Conservation (phyloP, 768 basidiomycete species). For the Trametes punicea region DNA sequence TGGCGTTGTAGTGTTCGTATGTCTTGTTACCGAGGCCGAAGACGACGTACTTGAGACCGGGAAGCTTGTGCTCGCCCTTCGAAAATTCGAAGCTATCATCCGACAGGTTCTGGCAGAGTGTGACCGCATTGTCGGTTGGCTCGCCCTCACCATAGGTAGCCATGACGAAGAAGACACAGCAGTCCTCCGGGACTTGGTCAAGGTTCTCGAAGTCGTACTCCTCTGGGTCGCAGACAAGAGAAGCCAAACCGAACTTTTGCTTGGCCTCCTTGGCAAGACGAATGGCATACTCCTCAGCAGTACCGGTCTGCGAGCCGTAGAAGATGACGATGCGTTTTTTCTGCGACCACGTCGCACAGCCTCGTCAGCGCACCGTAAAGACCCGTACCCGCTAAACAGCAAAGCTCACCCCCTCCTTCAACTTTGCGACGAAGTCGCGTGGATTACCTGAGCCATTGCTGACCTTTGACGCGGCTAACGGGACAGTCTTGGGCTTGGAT, state of each 20-base stretch:
- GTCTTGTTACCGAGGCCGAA: slow-evolving; percentile 92
- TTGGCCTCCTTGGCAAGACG: slow-evolving; percentile 98
- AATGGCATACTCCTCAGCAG: slow-evolving; percentile 97
- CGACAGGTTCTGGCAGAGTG: slow-evolving; percentile 87
- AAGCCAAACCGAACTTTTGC: slow-evolving; percentile 90
- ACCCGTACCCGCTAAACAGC: background rate
- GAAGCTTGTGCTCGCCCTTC: slow-evolving; percentile 69
- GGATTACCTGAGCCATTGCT: slow-evolving; percentile 75
- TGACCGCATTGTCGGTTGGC: slow-evolving; percentile 96
- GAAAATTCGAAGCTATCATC: slow-evolving; percentile 88
- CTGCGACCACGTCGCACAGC: slow-evolving; percentile 39
- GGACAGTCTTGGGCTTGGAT: slow-evolving; percentile 57
- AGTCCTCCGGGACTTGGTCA: slow-evolving; percentile 85
- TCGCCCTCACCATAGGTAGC: slow-evolving; percentile 99
- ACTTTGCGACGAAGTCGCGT: slow-evolving; percentile 91
- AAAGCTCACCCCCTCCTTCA: slow-evolving; percentile 85
- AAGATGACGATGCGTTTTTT: slow-evolving; percentile 97
- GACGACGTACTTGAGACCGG: slow-evolving; percentile 90
- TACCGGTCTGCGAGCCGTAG: slow-evolving; percentile 98
- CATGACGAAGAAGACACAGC: slow-evolving; percentile 90
- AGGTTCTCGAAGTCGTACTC: slow-evolving; percentile 98
- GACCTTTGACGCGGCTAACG: slow-evolving; percentile 42
- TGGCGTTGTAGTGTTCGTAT: slow-evolving; percentile 95
- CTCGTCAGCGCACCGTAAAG: background rate
- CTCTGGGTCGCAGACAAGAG: slow-evolving; percentile 96